Evolutionary conservation across 1,284 basidiomycete species (phyloP).

Genomic region (Cryptococcus sp.): DNA sequence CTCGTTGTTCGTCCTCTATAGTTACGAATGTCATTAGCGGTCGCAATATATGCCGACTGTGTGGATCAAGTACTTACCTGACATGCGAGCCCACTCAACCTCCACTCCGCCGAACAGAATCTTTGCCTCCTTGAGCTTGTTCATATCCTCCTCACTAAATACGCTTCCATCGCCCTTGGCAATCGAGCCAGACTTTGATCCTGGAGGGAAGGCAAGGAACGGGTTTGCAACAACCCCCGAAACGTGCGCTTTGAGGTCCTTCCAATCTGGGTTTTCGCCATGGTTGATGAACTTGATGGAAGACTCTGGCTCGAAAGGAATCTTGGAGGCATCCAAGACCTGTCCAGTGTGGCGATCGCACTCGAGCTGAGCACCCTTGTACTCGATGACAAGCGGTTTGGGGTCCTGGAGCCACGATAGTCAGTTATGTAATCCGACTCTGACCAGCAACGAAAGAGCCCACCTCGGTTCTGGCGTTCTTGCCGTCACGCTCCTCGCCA

Average conservation of each 20-base stretch:
- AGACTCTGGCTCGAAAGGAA: constrained; percentile 54
- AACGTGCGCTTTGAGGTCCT: constrained; percentile 54
- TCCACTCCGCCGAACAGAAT: constrained; percentile 53
- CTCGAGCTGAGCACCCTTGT: constrained; percentile 68
- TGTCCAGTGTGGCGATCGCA: constrained; percentile 63
- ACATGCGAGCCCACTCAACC: constrained; percentile 45
- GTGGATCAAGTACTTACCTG: constrained; percentile 25
- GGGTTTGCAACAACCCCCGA: constrained; percentile 31
- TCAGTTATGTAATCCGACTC: constrained; percentile 54
- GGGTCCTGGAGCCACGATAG: constrained; percentile 62
- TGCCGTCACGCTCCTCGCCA: constrained; percentile 47
- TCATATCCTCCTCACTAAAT: constrained; percentile 55
- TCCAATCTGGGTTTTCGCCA: constrained; percentile 55
- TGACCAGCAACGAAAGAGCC: constrained; percentile 17
- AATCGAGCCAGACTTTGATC: constrained; percentile 52
- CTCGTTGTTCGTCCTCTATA: constrained; percentile 65
- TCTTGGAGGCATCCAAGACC: constrained; percentile 39
- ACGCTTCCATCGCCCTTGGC: constrained; percentile 52
- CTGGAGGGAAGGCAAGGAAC: constrained; percentile 50
- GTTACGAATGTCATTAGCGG: neutral
- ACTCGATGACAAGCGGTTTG: constrained; percentile 53
- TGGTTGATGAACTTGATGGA: constrained; percentile 47
- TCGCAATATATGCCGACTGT: neutral
- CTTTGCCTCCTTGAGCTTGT: constrained; percentile 52
- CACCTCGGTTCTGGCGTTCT: constrained; percentile 61